Evolutionary conservation across 148 eudicot genomes (phyloP).

Genomic region (Polygonum maritimum): DNA sequence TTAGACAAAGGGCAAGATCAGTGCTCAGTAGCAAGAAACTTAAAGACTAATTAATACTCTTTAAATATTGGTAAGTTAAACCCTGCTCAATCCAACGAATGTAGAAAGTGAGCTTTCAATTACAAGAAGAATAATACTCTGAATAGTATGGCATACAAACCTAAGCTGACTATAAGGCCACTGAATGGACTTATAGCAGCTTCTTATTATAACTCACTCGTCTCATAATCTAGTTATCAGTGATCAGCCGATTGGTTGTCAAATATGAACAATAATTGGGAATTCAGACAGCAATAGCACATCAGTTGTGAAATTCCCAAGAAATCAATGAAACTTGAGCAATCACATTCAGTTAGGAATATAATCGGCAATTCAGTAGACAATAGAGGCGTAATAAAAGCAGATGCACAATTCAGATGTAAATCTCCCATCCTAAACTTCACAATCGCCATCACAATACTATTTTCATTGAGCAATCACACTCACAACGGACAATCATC

Average conservation of each 20-base stretch:
- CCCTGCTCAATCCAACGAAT: neutral
- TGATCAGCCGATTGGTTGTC: neutral
- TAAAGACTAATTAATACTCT: neutral
- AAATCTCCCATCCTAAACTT: too few species aligned
- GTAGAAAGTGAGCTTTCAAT: neutral
- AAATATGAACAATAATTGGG: neutral
- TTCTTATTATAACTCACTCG: neutral
- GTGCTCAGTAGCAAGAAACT: neutral
- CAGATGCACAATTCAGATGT: too few species aligned
- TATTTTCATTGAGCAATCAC: neutral
- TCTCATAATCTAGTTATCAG: neutral
- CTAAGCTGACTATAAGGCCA: neutral
- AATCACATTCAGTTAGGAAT: neutral
- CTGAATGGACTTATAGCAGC: neutral
- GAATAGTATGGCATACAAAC: neutral
- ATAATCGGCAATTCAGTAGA: too few species aligned
- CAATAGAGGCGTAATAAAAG: too few species aligned
- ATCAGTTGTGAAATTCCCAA: neutral
- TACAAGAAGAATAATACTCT: neutral
- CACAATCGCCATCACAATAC: too few species aligned
- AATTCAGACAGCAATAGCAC: constrained; percentile 4
- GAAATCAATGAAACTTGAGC: neutral
- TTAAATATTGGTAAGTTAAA: neutral
- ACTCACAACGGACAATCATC: neutral
- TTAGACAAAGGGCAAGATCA: neutral